Base-by-base conservation (phyloP, 169 alveolate genomes). In the Cystoisospora suis region DNA sequence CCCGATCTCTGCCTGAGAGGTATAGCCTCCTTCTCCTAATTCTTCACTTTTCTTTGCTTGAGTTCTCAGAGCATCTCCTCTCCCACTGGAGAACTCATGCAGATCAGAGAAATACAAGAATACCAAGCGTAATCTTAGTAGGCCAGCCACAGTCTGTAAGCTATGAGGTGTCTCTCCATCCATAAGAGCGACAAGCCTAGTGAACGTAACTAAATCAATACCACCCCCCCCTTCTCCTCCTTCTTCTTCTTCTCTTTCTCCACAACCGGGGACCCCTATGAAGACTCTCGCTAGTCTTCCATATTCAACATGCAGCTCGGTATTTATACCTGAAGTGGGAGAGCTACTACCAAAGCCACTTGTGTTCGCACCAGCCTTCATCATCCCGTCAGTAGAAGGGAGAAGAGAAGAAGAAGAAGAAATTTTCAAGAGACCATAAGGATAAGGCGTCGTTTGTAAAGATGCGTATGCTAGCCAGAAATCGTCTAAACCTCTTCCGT, bases 41-140 rank as follows among this genome's bases (percentile, higher is more conserved):
- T n/a, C n/a, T n/a, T n/a, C n/a, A n/a, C n/a, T n/a, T n/a, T n/a
- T n/a, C n/a, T n/a, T n/a, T n/a, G n/a, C n/a, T n/a, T n/a, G n/a
- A n/a, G n/a, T n/a, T n/a, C n/a, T n/a, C 75, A 3, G 20, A 3
- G 77, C 38, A 81, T 17, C 89, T 81, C 49, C 29, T 81, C 45
- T 81, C 89, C n/a, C 58, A 56, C 89, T 77, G 58, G 27, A 81
- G 79, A n/a, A n/a, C n/a, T n/a, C n/a, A n/a, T 38, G 91, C 77
- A 15, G 85, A 38, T 87, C 91, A 1, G 91, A 79, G 44, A 87
- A 87, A 36, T 46, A 87, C 40, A 69, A 34, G 42, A 87, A 87
- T 9, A 87, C 56, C 49, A 87, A 79, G 40, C 65, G 61, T 4
- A 72, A 80, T 36, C 87, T 56, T 69, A 87, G 91, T 32, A 29